Evolutionary conservation across 176 grass and related monocot genomes (phyloP).

Genomic region (Aegilops bicornis): DNA sequence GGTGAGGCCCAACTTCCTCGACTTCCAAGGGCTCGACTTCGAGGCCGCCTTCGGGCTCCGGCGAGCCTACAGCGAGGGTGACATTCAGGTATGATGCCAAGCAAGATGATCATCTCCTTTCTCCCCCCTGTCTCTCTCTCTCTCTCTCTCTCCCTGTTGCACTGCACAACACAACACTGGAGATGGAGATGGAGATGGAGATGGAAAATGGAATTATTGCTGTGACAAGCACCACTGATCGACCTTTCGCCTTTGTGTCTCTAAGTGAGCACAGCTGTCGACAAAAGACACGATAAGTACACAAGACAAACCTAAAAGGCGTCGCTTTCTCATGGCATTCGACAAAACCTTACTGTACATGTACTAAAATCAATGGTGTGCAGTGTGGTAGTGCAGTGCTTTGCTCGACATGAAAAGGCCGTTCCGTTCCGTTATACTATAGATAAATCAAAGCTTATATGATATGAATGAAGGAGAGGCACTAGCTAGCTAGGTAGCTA

Average conservation of each 20-base stretch:
- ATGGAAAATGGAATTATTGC: constrained; percentile 36
- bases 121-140: too few species aligned
- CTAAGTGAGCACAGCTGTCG: constrained; percentile 17
- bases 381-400: too few species aligned
- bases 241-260: neutral
- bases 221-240: constrained; percentile 4
- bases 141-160: constrained; percentile 15
- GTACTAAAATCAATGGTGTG: neutral
- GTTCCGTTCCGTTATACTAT: neutral
- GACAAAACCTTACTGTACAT: neutral
- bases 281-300: constrained; percentile 18
- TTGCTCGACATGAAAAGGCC: constrained; percentile 20
- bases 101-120: constrained; percentile 11
- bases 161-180: neutral
- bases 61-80: constrained; percentile 92
- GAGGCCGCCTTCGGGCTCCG: constrained; percentile 76
- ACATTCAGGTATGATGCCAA: constrained; percentile 72
- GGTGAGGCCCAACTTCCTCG: constrained; percentile 76
- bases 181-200: neutral
- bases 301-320: constrained; percentile 27
- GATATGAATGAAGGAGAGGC: neutral
- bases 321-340: constrained; percentile 7
- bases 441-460: neutral
- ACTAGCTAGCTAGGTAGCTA: neutral
- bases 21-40: constrained; percentile 81